Evolutionary conservation across 345 rosid genomes (phyloP).

Genomic region (Arabis hirsuta): DNA sequence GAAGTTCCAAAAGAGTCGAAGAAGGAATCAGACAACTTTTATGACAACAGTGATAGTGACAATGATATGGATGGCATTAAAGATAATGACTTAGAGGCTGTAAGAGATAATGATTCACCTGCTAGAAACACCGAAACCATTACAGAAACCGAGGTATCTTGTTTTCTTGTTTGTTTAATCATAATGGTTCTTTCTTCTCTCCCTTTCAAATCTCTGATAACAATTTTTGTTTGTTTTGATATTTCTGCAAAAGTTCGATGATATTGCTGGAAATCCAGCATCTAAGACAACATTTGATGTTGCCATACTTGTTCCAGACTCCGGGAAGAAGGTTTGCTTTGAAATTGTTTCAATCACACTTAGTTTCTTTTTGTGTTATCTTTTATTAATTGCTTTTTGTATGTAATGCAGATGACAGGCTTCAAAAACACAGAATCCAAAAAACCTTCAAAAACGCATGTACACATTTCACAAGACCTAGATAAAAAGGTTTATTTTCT

Average conservation of each 20-base stretch:
- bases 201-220: constrained; percentile 13
- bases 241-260: constrained; percentile 55
- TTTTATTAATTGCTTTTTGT: constrained; percentile 22
- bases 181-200: constrained; percentile 11
- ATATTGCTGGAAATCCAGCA: constrained; percentile 51
- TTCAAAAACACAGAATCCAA: constrained; percentile 47
- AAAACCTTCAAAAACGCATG: constrained; percentile 43
- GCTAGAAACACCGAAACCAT: constrained; percentile 46
- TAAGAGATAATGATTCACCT: constrained; percentile 43
- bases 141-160: constrained; percentile 52
- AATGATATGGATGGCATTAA: constrained; percentile 55
- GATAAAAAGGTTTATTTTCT: constrained; percentile 49
- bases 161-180: constrained; percentile 2
- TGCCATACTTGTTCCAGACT: constrained; percentile 69
- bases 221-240: constrained; percentile 17
- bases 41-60: constrained; percentile 69
- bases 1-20: constrained; percentile 49
- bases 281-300: constrained; percentile 85
- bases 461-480: constrained; percentile 41
- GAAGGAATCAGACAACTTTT: constrained; percentile 52
- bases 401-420: constrained; percentile 54
- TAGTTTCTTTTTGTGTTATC: constrained; percentile 7
- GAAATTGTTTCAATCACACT: neutral
- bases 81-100: constrained; percentile 41
- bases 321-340: constrained; percentile 71